Evolutionary conservation across 768 basidiomycete species (phyloP).

Genomic region (Termitomyces bulborhizus): DNA sequence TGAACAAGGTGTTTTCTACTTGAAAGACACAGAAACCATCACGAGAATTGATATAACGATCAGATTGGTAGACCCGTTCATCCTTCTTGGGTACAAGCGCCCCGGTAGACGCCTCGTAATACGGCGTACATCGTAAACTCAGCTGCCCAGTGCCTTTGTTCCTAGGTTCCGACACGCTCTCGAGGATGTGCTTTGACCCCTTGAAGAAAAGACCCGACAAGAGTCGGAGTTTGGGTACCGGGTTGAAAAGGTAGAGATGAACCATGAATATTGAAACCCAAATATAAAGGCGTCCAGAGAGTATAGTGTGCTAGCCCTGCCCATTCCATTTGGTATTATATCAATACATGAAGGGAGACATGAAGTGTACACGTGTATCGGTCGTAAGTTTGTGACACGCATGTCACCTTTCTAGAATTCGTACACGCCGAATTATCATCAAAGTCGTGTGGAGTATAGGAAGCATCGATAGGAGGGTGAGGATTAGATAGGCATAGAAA

Average conservation of each 20-base stretch:
- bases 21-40: constrained; percentile 56
- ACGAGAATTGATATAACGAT: constrained; percentile 27
- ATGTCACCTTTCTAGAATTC: constrained; percentile 7
- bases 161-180: constrained; percentile 10
- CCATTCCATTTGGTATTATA: constrained; percentile 11
- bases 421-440: constrained; percentile 1
- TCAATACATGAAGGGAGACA: constrained; percentile 23
- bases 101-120: constrained; percentile 7
- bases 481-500: background rate
- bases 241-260: constrained; percentile 30
- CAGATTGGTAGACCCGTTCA: constrained; percentile 23
- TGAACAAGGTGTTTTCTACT: constrained; percentile 58
- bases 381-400: constrained; percentile 8
- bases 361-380: constrained; percentile 31
- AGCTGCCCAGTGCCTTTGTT: constrained; percentile 10
- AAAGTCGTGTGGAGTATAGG: background rate
- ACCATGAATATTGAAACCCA: constrained; percentile 23
- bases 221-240: constrained; percentile 29
- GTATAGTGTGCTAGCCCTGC: constrained; percentile 11
- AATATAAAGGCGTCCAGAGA: constrained; percentile 8
- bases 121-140: constrained; percentile 9
- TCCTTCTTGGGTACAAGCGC: background rate
- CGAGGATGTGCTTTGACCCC: constrained; percentile 25
- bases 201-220: constrained; percentile 24
- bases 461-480: background rate